A percentile compares a stretch with the other conserved stretches of the same genome.
phyloP scores from a whole-genome alignment of 805 yeast species.

The Candida montana region DNA sequence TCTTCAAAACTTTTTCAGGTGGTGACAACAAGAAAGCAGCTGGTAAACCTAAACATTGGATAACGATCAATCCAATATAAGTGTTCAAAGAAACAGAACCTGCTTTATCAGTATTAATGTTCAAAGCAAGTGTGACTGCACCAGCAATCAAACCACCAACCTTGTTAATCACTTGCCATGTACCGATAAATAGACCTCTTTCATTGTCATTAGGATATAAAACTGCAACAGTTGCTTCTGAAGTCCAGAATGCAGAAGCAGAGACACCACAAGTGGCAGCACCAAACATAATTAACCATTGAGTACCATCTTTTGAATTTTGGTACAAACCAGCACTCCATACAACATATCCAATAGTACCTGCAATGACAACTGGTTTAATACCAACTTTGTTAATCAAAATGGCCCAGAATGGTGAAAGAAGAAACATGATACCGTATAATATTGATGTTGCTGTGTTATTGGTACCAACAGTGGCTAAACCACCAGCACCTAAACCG shows the following conservation, averaged over 20 bases:
- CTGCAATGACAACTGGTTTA: conserved; percentile 16
- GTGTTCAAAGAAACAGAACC: conserved; percentile 24
- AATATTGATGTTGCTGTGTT: conserved; percentile 17
- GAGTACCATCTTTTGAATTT: conserved; percentile 24
- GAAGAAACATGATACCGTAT: conserved; percentile 21
- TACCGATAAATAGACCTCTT: conserved; percentile 26
- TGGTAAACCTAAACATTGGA: conserved; percentile 25
- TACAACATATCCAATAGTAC: conserved; percentile 23
- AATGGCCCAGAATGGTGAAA: conserved; percentile 20
- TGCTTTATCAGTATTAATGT: conserved; percentile 8
- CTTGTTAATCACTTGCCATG: conserved; percentile 25
- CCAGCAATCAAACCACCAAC: conserved; percentile 26
- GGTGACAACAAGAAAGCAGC: conserved; percentile 19
- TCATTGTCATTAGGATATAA: conserved; percentile 19
- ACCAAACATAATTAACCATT: conserved; percentile 23
- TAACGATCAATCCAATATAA: conserved; percentile 21
- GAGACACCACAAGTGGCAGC: conserved; percentile 23
- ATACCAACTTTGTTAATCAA: conserved; percentile 22
- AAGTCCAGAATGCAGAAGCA: conserved; percentile 25
- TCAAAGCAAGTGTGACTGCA: conserved; percentile 17
- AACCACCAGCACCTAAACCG: conserved; percentile 25
- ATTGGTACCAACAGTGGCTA: conserved; percentile 14
- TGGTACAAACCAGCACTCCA: conserved; percentile 26
- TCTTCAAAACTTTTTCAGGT: conserved; percentile 26
- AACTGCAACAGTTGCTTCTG: conserved; percentile 26